Conservation (phyloP, 331 rosid species). For the Saraca asoca region DNA sequence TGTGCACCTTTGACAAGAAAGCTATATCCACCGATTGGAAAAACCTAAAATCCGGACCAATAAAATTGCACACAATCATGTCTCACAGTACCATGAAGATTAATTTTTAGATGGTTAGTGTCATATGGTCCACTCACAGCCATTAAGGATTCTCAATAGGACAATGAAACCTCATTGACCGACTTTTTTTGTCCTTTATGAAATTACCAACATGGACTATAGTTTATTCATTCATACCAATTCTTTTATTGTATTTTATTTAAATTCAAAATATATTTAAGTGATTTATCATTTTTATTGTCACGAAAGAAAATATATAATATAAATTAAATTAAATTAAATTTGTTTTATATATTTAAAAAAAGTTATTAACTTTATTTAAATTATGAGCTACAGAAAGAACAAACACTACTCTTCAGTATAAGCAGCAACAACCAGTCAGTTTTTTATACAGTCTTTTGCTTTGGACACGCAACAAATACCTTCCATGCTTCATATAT, state of each 20-base stretch:
- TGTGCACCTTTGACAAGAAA: background rate
- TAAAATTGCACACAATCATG: background rate
- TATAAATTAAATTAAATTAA: too few relatives aligned
- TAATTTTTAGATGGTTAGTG: constrained; percentile 28
- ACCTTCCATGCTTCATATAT: too few relatives aligned
- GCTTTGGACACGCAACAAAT: constrained; percentile 28
- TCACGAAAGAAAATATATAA: too few relatives aligned
- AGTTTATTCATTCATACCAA: background rate
- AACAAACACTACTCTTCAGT: too few relatives aligned
- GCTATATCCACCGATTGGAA: constrained; percentile 10
- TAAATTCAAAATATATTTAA: too few relatives aligned
- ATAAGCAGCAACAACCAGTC: constrained; percentile 41
- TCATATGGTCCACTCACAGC: constrained; percentile 7
- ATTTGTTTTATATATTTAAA: too few relatives aligned
- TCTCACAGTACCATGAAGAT: background rate
- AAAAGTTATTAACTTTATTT: too few relatives aligned
- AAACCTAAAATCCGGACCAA: background rate
- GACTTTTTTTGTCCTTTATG: background rate
- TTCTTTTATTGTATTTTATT: too few relatives aligned
- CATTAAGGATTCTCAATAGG: constrained; percentile 34
- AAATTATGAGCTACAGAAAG: too few relatives aligned
- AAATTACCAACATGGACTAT: background rate
- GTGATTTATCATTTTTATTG: too few relatives aligned
- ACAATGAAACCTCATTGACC: constrained; percentile 1
- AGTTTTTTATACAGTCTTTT: background rate